phyloP scores from a whole-genome alignment of 1,284 basidiomycete genomes.

The Melanopsichium pennsylvanicum region DNA sequence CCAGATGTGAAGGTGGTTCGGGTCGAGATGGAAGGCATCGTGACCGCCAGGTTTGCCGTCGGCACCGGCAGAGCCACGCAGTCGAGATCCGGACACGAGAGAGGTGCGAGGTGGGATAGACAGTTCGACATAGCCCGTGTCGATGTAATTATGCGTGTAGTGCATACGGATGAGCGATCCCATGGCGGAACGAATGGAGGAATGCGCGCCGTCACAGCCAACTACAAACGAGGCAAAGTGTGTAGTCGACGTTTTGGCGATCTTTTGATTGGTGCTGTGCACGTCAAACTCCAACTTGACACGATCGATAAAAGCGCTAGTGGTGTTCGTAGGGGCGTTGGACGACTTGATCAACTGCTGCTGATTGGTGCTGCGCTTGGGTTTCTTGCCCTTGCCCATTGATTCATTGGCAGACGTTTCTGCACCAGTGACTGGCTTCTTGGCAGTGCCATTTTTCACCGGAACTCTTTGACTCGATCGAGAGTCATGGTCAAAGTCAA shows the following conservation, averaged over 20 bases:
- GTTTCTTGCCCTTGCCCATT: background rate
- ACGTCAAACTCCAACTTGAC: slow-evolving; percentile 36
- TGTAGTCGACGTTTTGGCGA: slow-evolving; percentile 6
- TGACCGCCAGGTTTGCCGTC: slow-evolving; percentile 32
- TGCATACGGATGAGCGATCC: slow-evolving; percentile 70
- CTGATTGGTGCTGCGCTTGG: background rate
- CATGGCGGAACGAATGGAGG: slow-evolving; percentile 70
- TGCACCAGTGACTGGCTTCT: slow-evolving; percentile 7
- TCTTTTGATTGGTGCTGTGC: slow-evolving; percentile 8
- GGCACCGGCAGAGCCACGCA: slow-evolving; percentile 68
- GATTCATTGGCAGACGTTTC: slow-evolving; percentile 16
- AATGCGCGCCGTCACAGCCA: slow-evolving; percentile 53
- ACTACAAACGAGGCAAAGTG: slow-evolving; percentile 45
- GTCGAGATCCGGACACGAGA: slow-evolving; percentile 67
- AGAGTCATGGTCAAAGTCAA: slow-evolving; percentile 75
- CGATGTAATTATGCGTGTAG: slow-evolving; percentile 91
- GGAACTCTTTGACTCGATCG: background rate
- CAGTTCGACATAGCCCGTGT: slow-evolving; percentile 93
- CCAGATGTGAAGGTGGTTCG: slow-evolving; percentile 98
- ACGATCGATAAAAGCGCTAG: slow-evolving; percentile 1
- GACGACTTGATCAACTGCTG: background rate
- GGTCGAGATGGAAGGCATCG: slow-evolving; percentile 79
- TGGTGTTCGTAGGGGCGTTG: background rate
- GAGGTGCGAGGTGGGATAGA: slow-evolving; percentile 81
- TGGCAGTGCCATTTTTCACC: background rate